phyloP scores from a whole-genome alignment of 2,329 filamentous ascomycete genomes.

The Fusarium coicis region DNA sequence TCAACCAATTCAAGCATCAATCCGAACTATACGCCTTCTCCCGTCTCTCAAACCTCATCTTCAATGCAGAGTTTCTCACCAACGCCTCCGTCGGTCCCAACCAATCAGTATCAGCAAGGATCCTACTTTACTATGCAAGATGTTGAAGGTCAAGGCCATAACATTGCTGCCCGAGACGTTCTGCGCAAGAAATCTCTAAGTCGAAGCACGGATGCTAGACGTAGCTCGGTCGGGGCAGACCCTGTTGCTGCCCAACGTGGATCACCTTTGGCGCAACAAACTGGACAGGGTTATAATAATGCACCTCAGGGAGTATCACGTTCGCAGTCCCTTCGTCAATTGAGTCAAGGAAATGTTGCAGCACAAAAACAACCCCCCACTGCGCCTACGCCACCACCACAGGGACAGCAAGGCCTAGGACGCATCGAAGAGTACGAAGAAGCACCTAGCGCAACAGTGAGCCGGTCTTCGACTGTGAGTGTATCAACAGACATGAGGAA shows the following conservation, averaged over 20 bases:
- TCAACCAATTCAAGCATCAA: conserved; percentile 32
- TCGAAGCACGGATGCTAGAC: conserved; percentile 34
- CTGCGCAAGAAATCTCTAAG: conserved; percentile 39
- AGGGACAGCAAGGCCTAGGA: conserved; percentile 29
- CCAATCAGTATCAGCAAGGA: conserved; percentile 23
- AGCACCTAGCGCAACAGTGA: conserved; percentile 15
- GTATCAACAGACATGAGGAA: conserved; percentile 22
- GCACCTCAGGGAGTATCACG: conserved; percentile 7
- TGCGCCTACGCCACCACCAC: conserved; percentile 19
- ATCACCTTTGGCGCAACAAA: conserved; percentile 22
- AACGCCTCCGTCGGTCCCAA: conserved; percentile 27
- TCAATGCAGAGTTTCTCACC: conserved; percentile 27
- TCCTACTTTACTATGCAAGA: conserved; percentile 39
- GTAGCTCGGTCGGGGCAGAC: conserved; percentile 36
- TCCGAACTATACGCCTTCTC: conserved; percentile 38
- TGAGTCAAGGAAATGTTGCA: conserved; percentile 9
- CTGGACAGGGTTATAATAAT: background rate
- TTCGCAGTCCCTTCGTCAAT: conserved; percentile 30
- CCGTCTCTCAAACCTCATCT: conserved; percentile 36
- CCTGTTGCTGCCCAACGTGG: conserved; percentile 16
- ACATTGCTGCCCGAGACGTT: conserved; percentile 34
- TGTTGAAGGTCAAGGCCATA: conserved; percentile 35
- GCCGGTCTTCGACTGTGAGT: conserved; percentile 34
- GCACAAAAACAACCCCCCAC: conserved; percentile 14
- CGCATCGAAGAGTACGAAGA: conserved; percentile 45